Base-by-base conservation (phyloP, 2,329 filamentous ascomycete species). In the Parastagonospora avenae region DNA sequence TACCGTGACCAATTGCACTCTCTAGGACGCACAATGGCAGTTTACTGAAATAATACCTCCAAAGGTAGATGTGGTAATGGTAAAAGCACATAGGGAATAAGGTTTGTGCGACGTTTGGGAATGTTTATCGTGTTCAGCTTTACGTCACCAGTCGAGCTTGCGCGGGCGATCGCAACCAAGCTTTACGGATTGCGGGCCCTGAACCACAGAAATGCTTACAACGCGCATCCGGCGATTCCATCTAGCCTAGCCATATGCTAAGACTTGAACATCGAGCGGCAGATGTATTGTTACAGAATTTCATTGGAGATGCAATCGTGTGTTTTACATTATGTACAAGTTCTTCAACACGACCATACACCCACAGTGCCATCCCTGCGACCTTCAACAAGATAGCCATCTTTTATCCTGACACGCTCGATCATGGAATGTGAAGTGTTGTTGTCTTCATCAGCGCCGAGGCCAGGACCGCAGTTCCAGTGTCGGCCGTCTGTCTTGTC, bases 401-500 rank as follows among this genome's bases (percentile, higher is more conserved):
- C 94, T 75, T 91, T 91, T 69, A 97, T 88, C 59, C 92, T 85
- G 50, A 97, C 93, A 52, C 84, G 85, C 76, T 97, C 92, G 15
- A 99, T 87, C 4, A 74, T 64, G 0, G 72, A 64, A 8, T 72
- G 58, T 16, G 51, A 82, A 62, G 84, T 86, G 10, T 82, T 85
- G 49, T 85, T 82, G 45, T 89, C 86, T 15, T 86, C 84, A 52
- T 87, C 87, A 9, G 76, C 73, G 2, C 81, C 82, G 41, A 89
- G 85, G 31, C 92, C 93, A 2, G 91, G 87, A 46, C 94, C 94
- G 74, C 92, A 97, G 73, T 96, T 91, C 94, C 94, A 99, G 74
- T 97, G 94, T 54, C 91, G 82, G 35, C 92, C 92, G 71, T 99
- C 94, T 2, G 91, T 88, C 81, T 97, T 97, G 78, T 99, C 94